Percentiles rank a stretch among this genome's conserved stretches.
Conservation (phyloP, 225 moss, liverwort and hornwort species). For the Physcomitrellopsis africana region DNA sequence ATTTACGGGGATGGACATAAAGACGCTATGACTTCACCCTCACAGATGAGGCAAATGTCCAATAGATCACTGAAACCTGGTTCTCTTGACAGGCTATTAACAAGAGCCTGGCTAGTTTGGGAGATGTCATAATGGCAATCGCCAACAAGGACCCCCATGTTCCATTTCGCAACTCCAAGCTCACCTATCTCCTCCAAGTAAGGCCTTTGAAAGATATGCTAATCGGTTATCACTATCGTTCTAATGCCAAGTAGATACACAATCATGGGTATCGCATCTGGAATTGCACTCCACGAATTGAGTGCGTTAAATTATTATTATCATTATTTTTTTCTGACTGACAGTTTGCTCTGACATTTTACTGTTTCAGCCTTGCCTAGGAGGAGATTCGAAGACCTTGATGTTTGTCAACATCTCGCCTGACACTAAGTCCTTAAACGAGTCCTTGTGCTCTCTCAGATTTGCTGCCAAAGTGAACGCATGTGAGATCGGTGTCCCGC, state of each 20-base stretch:
- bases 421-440: slow-evolving; percentile 85
- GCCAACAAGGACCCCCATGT: slow-evolving; percentile 94
- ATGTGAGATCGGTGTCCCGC: slow-evolving; percentile 94
- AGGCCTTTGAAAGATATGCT: neutral
- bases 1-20: neutral
- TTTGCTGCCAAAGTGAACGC: slow-evolving; percentile 98
- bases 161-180: slow-evolving; percentile 94
- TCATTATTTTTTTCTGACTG: neutral
- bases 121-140: slow-evolving; percentile 94
- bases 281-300: too few relatives aligned
- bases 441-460: slow-evolving; percentile 89
- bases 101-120: slow-evolving; percentile 94
- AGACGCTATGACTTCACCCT: too few relatives aligned
- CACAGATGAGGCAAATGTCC: too few relatives aligned
- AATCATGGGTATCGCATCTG: too few relatives aligned
- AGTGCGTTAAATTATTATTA: too few relatives aligned
- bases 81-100: slow-evolving; percentile 76
- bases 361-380: slow-evolving; percentile 82
- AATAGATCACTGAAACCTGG: too few relatives aligned
- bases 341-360: neutral
- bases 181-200: slow-evolving; percentile 98
- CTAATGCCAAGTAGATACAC: too few relatives aligned
- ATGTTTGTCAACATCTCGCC: slow-evolving; percentile 99
- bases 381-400: slow-evolving; percentile 98
- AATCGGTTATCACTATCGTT: too few relatives aligned